Conservation (phyloP, 2,329 filamentous ascomycete genomes). For the Hortaea werneckii region DNA sequence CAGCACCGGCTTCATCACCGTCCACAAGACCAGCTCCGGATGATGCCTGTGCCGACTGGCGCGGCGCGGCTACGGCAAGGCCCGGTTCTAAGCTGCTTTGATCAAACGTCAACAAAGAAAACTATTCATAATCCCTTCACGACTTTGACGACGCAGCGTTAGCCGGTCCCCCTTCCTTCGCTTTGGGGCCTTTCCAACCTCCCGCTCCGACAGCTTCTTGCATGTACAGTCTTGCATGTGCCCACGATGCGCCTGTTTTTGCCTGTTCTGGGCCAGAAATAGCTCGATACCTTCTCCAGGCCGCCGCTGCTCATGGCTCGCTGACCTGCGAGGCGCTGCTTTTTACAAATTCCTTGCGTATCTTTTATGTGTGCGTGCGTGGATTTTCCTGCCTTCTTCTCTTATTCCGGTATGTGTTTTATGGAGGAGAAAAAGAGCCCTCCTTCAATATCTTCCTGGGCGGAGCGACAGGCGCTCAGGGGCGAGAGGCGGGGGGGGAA, state of each 20-base stretch:
- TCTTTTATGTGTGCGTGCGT: not conserved
- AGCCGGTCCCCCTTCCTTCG: not conserved
- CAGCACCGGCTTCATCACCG: slow-evolving; percentile 21
- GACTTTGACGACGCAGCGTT: not conserved
- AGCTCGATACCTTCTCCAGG: slow-evolving; percentile 1
- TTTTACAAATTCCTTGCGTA: not conserved
- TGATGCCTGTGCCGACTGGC: not conserved
- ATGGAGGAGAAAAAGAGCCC: no score
- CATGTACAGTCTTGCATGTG: not conserved
- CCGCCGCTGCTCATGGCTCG: not conserved
- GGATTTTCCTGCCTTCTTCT: not conserved
- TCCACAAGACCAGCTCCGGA: slow-evolving; percentile 12
- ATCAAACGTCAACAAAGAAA: not conserved
- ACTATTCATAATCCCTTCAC: not conserved
- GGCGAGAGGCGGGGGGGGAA: not conserved
- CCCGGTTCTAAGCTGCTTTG: not conserved
- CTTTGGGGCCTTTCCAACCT: not conserved
- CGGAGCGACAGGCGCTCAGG: not conserved
- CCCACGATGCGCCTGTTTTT: not conserved
- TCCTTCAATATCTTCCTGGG: not conserved
- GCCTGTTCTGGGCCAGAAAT: not conserved
- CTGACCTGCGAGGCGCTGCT: not conserved
- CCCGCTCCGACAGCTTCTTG: no score
- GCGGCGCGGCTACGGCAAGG: not conserved
- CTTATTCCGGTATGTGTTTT: not conserved